Evolutionary conservation across 2,329 filamentous ascomycete genomes (phyloP).

Genomic region (Phaeosphaeriaceae sp.): DNA sequence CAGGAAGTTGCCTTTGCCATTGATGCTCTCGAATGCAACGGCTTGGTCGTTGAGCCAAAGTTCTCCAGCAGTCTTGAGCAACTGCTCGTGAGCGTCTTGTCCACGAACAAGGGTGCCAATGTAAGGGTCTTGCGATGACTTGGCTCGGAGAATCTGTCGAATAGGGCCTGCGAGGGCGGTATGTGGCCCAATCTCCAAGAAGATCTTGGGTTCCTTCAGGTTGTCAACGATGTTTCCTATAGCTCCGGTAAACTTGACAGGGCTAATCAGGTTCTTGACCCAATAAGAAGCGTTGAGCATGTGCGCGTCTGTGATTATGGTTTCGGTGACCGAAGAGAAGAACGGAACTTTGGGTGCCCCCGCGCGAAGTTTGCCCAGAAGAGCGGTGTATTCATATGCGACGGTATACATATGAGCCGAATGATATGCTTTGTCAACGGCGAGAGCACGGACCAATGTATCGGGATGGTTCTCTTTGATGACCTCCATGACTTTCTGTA

Average conservation of each 20-base stretch:
- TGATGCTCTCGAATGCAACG: background rate
- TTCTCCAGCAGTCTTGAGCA: background rate
- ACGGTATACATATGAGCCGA: background rate
- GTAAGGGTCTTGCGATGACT: slow-evolving; percentile 11
- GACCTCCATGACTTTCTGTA: background rate
- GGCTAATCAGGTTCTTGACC: slow-evolving; percentile 5
- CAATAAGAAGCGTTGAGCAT: slow-evolving; percentile 5
- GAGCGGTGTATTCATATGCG: background rate
- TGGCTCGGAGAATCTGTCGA: slow-evolving; percentile 29
- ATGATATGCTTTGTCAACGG: background rate
- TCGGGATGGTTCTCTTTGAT: background rate
- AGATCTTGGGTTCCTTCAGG: background rate
- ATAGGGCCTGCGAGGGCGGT: slow-evolving; percentile 11
- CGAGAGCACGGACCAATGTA: background rate
- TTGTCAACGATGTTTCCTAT: background rate
- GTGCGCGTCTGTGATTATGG: background rate
- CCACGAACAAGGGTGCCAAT: slow-evolving; percentile 1
- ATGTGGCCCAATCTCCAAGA: slow-evolving; percentile 16
- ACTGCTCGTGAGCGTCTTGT: background rate
- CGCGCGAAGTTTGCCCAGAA: background rate
- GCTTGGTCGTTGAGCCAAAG: background rate
- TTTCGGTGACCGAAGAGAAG: slow-evolving; percentile 1
- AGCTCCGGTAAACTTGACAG: slow-evolving; percentile 6
- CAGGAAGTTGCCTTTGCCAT: background rate
- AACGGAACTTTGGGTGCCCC: background rate